Base-by-base conservation (phyloP, 768 basidiomycete species). In the Lactifluus hygrophoroides region DNA sequence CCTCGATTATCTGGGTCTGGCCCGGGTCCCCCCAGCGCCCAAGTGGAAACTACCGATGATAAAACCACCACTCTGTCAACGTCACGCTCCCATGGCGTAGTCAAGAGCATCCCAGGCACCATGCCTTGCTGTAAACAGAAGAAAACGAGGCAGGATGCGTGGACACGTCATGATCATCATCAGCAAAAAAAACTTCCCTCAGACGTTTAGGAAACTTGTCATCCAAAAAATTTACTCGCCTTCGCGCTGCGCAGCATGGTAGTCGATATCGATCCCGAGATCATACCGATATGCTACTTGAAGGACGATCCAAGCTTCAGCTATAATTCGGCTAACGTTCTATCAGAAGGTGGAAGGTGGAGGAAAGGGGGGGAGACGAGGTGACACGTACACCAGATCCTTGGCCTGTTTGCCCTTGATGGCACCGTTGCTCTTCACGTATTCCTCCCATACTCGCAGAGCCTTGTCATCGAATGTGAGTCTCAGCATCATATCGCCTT, bases 61-160 rank as follows among this genome's bases (percentile, higher is more conserved):
- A 5, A 5, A 32, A 32, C 32, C 5, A 32, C 5, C 32, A 32
- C 32, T 9, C 5, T 19, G 3, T 17, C 16, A 9, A 8, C 13
- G 10, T 56, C 55, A 56, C 16, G 3, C 23, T 3, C 10, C 28
- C 25, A 11, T 54, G 3, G 35, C 58, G 13, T 51, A 38, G 0
- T 45, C 54, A 14, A 56, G 54, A 5, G 53, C 58, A 21, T 56
- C 58, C 42, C 44, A 10, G 23, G 58, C 48, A 14, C 28, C 30
- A 32, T 45, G 10, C 28, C 11, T 45, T 25, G 58, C 54, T 60
- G 43, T 51, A 30, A 42, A n/a, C 16, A 23, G 17, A 48, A 30
- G 5, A 1, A 23, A 25, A 3, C 25, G 27, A 7, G 34, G 9
- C n/a, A n/a, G n/a, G n/a, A n/a, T n/a, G n/a, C n/a, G n/a, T 28